Conservation (phyloP, 768 basidiomycete species). For the Boletellus ananiceps region DNA sequence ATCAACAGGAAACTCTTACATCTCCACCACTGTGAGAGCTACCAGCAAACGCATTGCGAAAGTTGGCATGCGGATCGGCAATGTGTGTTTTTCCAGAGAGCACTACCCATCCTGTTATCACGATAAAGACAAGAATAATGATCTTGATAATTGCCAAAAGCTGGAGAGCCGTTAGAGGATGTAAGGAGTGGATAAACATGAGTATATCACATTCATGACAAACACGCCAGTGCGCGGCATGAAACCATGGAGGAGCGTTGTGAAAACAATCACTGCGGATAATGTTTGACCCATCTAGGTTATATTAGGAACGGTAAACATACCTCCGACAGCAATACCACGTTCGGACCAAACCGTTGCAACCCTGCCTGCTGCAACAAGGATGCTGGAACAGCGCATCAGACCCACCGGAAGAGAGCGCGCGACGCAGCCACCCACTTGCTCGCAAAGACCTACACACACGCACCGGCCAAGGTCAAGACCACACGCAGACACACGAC, state of each 20-base stretch:
- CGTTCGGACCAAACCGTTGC: slow-evolving; percentile 48
- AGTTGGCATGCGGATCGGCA: slow-evolving; percentile 54
- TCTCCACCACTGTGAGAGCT: slow-evolving; percentile 50
- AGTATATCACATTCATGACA: slow-evolving; percentile 44
- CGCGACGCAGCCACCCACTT: slow-evolving; percentile 20
- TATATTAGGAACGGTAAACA: neutral
- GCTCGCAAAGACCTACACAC: slow-evolving; percentile 32
- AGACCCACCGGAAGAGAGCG: fast-evolving
- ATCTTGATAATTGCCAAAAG: slow-evolving; percentile 51
- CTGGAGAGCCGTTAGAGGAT: slow-evolving; percentile 23
- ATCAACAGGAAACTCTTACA: slow-evolving; percentile 17
- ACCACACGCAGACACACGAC: neutral
- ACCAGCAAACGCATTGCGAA: slow-evolving; percentile 52
- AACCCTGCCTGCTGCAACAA: slow-evolving; percentile 40
- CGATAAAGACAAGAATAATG: slow-evolving; percentile 48
- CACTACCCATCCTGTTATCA: slow-evolving; percentile 57
- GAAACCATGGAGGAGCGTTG: slow-evolving; percentile 48
- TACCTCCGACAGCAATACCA: slow-evolving; percentile 56
- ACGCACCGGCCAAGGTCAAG: neutral
- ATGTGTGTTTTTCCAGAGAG: slow-evolving; percentile 54
- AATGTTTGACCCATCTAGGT: neutral
- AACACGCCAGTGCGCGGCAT: slow-evolving; percentile 43
- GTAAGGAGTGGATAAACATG: neutral
- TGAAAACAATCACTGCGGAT: slow-evolving; percentile 43
- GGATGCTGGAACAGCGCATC: slow-evolving; percentile 34